Evolutionary conservation across 2,329 filamentous ascomycete species (phyloP).

Genomic region (Aspergillus chevalieri): DNA sequence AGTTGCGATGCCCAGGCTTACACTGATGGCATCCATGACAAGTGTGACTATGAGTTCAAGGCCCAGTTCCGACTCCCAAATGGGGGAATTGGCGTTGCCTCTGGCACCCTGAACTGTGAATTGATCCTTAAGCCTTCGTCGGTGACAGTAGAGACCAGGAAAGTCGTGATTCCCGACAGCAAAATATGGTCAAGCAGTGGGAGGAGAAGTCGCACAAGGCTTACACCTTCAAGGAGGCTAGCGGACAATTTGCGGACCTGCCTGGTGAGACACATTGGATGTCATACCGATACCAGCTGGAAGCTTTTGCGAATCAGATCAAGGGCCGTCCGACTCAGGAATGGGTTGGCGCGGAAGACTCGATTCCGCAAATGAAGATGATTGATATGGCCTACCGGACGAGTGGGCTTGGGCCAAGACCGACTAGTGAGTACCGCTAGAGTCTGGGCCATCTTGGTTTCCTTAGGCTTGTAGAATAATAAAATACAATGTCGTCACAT

Average conservation of each 20-base stretch:
- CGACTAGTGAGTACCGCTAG: constrained; percentile 4
- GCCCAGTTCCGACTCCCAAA: not conserved
- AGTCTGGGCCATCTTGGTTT: too few species aligned
- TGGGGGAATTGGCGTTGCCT: constrained; percentile 7
- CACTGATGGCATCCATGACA: constrained; percentile 14
- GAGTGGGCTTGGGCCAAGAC: constrained; percentile 22
- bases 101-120: too few species aligned
- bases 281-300: constrained; percentile 44
- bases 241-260: constrained; percentile 6
- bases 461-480: too few species aligned
- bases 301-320: constrained; percentile 45
- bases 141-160: constrained; percentile 13
- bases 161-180: constrained; percentile 14
- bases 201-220: constrained; percentile 12
- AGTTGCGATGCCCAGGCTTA: constrained; percentile 14
- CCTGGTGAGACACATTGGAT: constrained; percentile 34
- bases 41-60: constrained; percentile 3
- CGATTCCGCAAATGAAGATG: constrained; percentile 41
- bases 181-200: constrained; percentile 14
- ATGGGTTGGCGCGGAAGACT: constrained; percentile 43
- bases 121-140: not conserved
- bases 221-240: constrained; percentile 15
- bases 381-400: constrained; percentile 45
- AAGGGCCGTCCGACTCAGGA: constrained; percentile 30
- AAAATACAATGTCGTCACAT: too few species aligned